Base-by-base conservation (phyloP, 768 basidiomycete genomes). In the Xerocomus spinulosus region DNA sequence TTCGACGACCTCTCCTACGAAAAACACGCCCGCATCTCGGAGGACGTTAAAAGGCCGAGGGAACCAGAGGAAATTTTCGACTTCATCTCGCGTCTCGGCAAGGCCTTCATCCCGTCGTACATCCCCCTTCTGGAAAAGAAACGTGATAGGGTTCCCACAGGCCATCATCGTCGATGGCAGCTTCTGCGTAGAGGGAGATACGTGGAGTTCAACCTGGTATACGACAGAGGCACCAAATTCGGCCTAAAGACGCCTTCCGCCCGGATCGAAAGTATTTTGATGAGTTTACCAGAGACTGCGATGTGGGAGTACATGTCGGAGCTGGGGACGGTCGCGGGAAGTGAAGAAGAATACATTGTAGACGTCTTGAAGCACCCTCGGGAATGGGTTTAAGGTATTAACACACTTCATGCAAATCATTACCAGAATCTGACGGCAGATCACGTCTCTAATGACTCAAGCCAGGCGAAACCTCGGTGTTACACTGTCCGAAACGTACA, bases 161-260 rank as follows among this genome's bases (percentile, higher is more conserved):
- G 85, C 4, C 70, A 75, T 25, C 73, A 90, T 52, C 79, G 92
- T 40, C 76, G 94, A 42, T 99, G 96, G 96, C 95, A 98, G 67
- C 79, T 95, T 46, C 58, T 99, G 23, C 77, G 96, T 34, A 74
- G 94, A 21, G 94, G 94, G 1, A 77, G 94, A 52, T 95, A 97
- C 61, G 95, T 95, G 43, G 95, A 99, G 66, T 99, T 93, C 70
- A 93, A 93, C 65, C 66, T 94, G 52, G 82, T 92, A 10, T 82
- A 85, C 54, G 91, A 93, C 59, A 75, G 91, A 37, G 91, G 91
- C 1, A 93, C 91, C 20, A 92, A 87, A 62, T 94, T 91, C 56
- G 90, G 89, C 7, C 69, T 92, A 51, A 80, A 78, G 70, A 89
- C 87, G 3, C 91, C 90, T 23, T 87, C 88, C 18, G 87, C 90